Evolutionary conservation across 73 alveolate genomes (phyloP), one percentile per base, ranked within the genome.

Genomic region (Effrenium voratum): DNA sequence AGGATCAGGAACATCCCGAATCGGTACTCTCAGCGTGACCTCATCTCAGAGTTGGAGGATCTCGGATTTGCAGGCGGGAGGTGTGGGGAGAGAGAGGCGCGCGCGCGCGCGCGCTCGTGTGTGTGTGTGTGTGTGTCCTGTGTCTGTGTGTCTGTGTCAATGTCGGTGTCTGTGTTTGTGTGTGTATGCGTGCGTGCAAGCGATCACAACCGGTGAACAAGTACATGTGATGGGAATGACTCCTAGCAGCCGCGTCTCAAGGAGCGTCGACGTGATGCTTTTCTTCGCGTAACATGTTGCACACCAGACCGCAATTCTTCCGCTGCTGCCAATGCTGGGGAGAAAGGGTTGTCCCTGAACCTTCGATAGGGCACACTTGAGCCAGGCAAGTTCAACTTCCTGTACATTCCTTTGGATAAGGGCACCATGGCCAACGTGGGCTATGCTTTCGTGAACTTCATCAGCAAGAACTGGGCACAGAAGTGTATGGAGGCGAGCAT

Each of bases 401-500:
- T 91, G 46, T 91, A 91, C 79, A 75, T 91, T 68, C 98, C 98
- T 30, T 73, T 91, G 98, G 98, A 91, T 80, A 91, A 91, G 63
- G 98, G 96, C 70, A 88, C 96, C 45, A 88, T 88, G 96, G 96
- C 98, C 38, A 91, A 91, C 73, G 98, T 91, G 52, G 98, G 98
- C 77, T 91, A 91, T 40, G 98, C 98, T 28, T 91, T 91, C 44
- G 98, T 91, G 80, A 91, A 91, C 91, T 91, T 91, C 47, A 91
- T 91, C 73, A 91, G 73, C 96, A 63, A 88, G 96, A 86, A 73
- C 70, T 88, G 87, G 76, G 96, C 96, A 16, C 34, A 50, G 43
- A 66, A 68, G 32, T 88, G 96, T 86, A 88, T 88, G 96, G 96
- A 88, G 28, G 81, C 81, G 6, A n/a, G n/a, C n/a, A n/a, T n/a